Conservation (phyloP, 257 asterid genomes). For the Nicotiana knightiana region DNA sequence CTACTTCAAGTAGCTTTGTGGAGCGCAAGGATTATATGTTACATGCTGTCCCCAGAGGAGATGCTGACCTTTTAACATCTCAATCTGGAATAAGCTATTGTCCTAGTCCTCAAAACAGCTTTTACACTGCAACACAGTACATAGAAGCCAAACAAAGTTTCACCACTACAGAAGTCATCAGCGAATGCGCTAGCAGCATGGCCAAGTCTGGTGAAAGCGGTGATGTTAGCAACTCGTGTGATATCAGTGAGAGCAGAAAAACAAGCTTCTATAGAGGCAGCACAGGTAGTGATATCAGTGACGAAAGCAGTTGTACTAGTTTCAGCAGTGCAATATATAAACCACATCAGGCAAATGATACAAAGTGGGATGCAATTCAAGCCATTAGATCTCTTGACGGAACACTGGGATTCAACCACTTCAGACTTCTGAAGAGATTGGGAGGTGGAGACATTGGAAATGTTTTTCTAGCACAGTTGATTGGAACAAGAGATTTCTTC, state of each 20-base stretch:
- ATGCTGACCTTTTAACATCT: slow-evolving; percentile 26
- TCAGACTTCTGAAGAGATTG: slow-evolving; percentile 43
- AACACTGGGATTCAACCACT: slow-evolving; percentile 40
- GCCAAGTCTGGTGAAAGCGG: slow-evolving; percentile 47
- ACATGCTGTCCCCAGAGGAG: slow-evolving; percentile 17
- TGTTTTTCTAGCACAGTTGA: slow-evolving; percentile 50
- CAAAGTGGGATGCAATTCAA: slow-evolving; percentile 60
- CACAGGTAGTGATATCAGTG: slow-evolving; percentile 51
- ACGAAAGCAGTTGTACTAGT: slow-evolving; percentile 58
- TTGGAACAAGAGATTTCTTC: slow-evolving; percentile 48
- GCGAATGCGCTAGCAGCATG: slow-evolving; percentile 35
- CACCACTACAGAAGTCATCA: slow-evolving; percentile 37
- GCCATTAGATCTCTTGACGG: slow-evolving; percentile 48
- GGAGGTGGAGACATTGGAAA: slow-evolving; percentile 63
- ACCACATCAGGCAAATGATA: slow-evolving; percentile 60
- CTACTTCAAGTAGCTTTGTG: slow-evolving; percentile 24
- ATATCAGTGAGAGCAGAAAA: slow-evolving; percentile 47
- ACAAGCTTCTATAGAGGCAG: slow-evolving; percentile 45
- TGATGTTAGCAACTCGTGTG: slow-evolving; percentile 39
- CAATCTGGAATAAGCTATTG: slow-evolving; percentile 24
- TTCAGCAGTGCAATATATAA: slow-evolving; percentile 39
- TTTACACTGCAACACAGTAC: slow-evolving; percentile 32
- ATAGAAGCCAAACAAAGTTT: slow-evolving; percentile 45
- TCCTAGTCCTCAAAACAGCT: slow-evolving; percentile 41
- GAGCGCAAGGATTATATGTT: slow-evolving; percentile 25